Base-by-base conservation (phyloP, 2,329 filamentous ascomycete species). In the Purpureocillium takamizusanense region DNA sequence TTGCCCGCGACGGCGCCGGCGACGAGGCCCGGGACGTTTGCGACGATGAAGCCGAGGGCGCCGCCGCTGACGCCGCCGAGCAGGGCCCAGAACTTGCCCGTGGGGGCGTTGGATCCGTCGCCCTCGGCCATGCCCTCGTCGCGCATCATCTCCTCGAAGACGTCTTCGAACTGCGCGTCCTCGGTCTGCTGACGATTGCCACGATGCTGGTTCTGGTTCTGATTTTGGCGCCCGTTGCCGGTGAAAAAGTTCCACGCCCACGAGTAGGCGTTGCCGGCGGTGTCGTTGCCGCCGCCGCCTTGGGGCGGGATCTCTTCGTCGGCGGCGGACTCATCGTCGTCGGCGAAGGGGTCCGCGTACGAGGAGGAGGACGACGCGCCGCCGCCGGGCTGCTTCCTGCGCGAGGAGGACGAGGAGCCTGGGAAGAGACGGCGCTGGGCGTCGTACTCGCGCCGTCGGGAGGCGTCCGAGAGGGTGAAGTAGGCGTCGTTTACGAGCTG, bases 1-100 rank as follows among this genome's bases (percentile, higher is more conserved):
- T 95, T 97, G 10, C 92, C 92, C 1, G 89, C 90, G 3, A 95
- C 89, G 3, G 86, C 87, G 3, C 92, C 92, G 1, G 90, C 90
- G 29, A 97, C 61, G 53, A 90, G 74, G 0, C 92, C 92, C 0
- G 90, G 86, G 35, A 95, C 78, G 57, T 97, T 97, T 21, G 83
- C 92, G 18, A 97, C 75, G 49, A 98, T 98, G 60, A 97, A 97
- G 0, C 92, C 92, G 59, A 98, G 74, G 3, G 87, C 86, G 11
- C 83, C 90, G 25, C 92, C 92, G 54, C 86, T 92, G 31, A 90
- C 61, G 2, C 87, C 88, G 3, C 92, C 92, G 1, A 95, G 57
- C 46, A 95, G 61, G 40, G 80, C 74, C 90, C 92, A 98, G 61
- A 98, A 94, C 50, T 80, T 80, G 44, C 76, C 71, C 2, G 79